Evolutionary conservation across 495 filamentous ascomycete genomes (phyloP), one percentile per base, ranked within the genome.

Genomic region (Aspergillus incahuasiensis): DNA sequence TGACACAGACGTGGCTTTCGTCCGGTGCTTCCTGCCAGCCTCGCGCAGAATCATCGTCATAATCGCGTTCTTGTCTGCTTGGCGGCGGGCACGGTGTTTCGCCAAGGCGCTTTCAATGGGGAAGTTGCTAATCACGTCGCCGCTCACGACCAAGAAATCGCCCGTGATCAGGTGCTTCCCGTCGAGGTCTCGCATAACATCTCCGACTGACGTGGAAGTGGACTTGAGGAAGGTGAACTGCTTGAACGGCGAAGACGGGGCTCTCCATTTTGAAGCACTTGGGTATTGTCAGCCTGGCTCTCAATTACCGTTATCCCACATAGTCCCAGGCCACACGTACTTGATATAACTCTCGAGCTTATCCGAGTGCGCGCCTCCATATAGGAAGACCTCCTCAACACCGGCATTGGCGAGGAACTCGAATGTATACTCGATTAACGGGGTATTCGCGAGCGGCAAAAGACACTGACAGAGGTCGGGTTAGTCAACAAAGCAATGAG

Each of bases 21-120:
- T 89, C 18, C 87, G 77, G 69, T 96, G 90, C 19, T 72, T 75
- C 2, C 76, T 72, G n/a, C 89, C 89, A 2, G 85, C 88, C 70
- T 91, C 83, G 45, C 89, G 81, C 48, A 97, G 73, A 20, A 99
- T 79, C 84, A 97, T 91, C 21, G 94, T 99, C 95, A 99, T 99
- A 72, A 96, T 97, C 13, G 92, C 90, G 67, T 96, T 91, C 65
- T 94, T 92, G 72, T 95, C 89, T 48, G 82, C 81, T 66, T 84
- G 83, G 40, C 94, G 85, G 30, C 94, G 87, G 45, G 85, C 83
- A 50, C 89, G 83, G 68, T 99, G 94, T 35, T 80, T 82, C 5
- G 83, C 78, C 44, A 99, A 73, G n/a, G 86, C 87, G 42, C 74
- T 78, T 59, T 91, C 90, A 20, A 99, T 85, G 8, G 86, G 82